Percentiles rank a stretch among this genome's conserved stretches.
Conservation (phyloP, 768 basidiomycete species). For the Calvatia gigantea region DNA sequence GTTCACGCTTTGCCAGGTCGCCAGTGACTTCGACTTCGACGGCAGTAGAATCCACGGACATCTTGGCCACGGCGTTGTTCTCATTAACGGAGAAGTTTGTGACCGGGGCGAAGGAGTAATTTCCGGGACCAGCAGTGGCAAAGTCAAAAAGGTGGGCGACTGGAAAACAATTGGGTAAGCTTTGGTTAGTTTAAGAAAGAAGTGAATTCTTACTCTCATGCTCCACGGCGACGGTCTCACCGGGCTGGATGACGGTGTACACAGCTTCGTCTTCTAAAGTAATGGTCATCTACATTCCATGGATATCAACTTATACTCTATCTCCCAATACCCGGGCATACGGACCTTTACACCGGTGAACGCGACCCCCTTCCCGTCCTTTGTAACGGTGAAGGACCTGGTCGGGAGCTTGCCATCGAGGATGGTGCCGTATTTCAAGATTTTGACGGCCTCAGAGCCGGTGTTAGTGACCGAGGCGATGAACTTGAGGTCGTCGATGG, state of each 20-base stretch:
- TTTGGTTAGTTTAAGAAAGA: not conserved
- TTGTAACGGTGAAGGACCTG: conserved; percentile 39
- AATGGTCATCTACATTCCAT: conserved; percentile 27
- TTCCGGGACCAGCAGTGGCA: conserved; percentile 33
- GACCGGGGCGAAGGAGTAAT: conserved; percentile 37
- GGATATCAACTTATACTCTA: not conserved
- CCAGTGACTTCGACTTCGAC: conserved; percentile 32
- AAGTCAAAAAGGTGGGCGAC: conserved; percentile 43
- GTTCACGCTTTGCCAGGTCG: conserved; percentile 30
- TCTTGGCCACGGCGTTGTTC: conserved; percentile 25
- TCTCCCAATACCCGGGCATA: not conserved
- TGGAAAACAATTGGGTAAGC: conserved; percentile 13
- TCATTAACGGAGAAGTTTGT: conserved; percentile 33
- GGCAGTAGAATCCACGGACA: conserved; percentile 22
- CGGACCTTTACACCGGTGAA: conserved; percentile 43
- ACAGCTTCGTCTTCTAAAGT: conserved; percentile 36
- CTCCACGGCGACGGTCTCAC: conserved; percentile 32
- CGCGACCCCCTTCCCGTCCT: conserved; percentile 32
- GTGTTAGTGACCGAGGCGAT: conserved; percentile 40
- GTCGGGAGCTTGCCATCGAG: conserved; percentile 39
- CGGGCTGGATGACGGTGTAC: conserved; percentile 35
- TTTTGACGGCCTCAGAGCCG: conserved; percentile 34
- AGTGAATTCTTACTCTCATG: conserved; percentile 36
- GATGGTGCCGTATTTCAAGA: conserved; percentile 45
- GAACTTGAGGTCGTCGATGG: conserved; percentile 36